Evolutionary conservation across 1,284 basidiomycete species (phyloP).

Genomic region (Fistulinella cinereoalba): DNA sequence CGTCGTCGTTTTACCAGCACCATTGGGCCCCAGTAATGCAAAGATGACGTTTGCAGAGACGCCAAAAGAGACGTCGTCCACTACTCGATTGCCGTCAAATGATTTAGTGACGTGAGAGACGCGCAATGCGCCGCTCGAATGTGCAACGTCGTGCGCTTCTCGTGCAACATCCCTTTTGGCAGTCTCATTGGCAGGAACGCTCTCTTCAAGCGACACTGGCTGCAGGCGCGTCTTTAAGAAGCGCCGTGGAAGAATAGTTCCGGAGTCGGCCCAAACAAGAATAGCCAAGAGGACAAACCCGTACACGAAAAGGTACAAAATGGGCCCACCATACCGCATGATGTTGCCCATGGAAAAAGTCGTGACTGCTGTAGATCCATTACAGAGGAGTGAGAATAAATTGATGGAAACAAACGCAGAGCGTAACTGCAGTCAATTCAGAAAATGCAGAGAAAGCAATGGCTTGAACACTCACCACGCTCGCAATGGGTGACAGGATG

Average conservation of each 20-base stretch:
- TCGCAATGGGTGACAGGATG: slow-evolving; percentile 65
- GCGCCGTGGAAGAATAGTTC: slow-evolving; percentile 42
- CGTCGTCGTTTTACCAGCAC: slow-evolving; percentile 78
- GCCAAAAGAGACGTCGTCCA: slow-evolving; percentile 72
- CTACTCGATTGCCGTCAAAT: slow-evolving; percentile 57
- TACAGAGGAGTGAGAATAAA: slow-evolving; percentile 72
- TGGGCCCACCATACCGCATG: slow-evolving; percentile 68
- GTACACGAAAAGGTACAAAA: slow-evolving; percentile 67
- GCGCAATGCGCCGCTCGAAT: slow-evolving; percentile 55
- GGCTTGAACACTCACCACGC: slow-evolving; percentile 48
- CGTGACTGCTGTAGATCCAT: slow-evolving; percentile 51
- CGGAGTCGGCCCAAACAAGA: slow-evolving; percentile 63
- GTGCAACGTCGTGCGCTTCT: slow-evolving; percentile 50
- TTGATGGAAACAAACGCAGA: slow-evolving; percentile 74
- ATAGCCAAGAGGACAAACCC: slow-evolving; percentile 51
- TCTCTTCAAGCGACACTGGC: slow-evolving; percentile 6
- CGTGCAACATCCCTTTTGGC: slow-evolving; percentile 47
- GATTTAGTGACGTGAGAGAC: slow-evolving; percentile 68
- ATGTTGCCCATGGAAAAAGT: slow-evolving; percentile 51
- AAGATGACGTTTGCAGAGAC: slow-evolving; percentile 65
- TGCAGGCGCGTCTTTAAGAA: slow-evolving; percentile 19
- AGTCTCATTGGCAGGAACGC: slow-evolving; percentile 12
- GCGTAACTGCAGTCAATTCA: slow-evolving; percentile 41
- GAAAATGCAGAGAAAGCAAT: not conserved
- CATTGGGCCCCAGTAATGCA: slow-evolving; percentile 76